Conservation (phyloP, 2,329 filamentous ascomycete species). For the Cordyceps sp. region DNA sequence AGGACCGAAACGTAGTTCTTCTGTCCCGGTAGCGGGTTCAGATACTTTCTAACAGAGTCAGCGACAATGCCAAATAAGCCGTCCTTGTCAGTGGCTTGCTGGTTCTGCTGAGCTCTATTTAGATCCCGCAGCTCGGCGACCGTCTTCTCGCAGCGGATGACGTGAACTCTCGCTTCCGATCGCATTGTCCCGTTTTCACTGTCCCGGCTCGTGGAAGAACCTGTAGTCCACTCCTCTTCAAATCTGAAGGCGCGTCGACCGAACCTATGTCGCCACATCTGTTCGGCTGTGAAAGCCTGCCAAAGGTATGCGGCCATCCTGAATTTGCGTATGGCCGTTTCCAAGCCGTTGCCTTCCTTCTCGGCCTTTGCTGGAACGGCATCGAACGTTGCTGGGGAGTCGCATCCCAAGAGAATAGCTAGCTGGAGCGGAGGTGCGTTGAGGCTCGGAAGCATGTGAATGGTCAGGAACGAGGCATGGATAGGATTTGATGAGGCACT, state of each 20-base stretch:
- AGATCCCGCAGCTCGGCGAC: slow-evolving; percentile 69
- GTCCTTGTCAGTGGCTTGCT: slow-evolving; percentile 49
- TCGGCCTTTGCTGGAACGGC: slow-evolving; percentile 58
- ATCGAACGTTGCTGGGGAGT: slow-evolving; percentile 77
- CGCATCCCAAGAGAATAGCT: slow-evolving; percentile 72
- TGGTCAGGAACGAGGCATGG: slow-evolving; percentile 63
- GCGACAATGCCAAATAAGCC: slow-evolving; percentile 63
- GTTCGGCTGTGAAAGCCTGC: slow-evolving; percentile 93
- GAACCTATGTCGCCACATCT: slow-evolving; percentile 83
- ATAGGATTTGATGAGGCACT: slow-evolving; percentile 48
- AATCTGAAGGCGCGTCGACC: slow-evolving; percentile 77
- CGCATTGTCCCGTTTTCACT: slow-evolving; percentile 55
- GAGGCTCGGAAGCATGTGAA: slow-evolving; percentile 73
- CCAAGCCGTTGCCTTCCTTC: slow-evolving; percentile 67
- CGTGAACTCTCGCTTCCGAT: slow-evolving; percentile 78
- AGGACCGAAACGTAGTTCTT: slow-evolving; percentile 79
- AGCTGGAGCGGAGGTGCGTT: slow-evolving; percentile 74
- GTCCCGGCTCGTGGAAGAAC: slow-evolving; percentile 64
- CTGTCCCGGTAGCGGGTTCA: slow-evolving; percentile 57
- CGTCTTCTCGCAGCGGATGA: slow-evolving; percentile 71
- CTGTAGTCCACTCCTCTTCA: slow-evolving; percentile 87
- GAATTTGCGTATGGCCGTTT: slow-evolving; percentile 74
- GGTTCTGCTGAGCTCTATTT: slow-evolving; percentile 62
- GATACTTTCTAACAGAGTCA: slow-evolving; percentile 63
- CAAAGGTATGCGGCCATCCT: slow-evolving; percentile 91